These are phyloP conservation scores for Camelina hispida DNA, from an alignment of 345 rosid genomes.

Conservation along the genomic window DNA sequence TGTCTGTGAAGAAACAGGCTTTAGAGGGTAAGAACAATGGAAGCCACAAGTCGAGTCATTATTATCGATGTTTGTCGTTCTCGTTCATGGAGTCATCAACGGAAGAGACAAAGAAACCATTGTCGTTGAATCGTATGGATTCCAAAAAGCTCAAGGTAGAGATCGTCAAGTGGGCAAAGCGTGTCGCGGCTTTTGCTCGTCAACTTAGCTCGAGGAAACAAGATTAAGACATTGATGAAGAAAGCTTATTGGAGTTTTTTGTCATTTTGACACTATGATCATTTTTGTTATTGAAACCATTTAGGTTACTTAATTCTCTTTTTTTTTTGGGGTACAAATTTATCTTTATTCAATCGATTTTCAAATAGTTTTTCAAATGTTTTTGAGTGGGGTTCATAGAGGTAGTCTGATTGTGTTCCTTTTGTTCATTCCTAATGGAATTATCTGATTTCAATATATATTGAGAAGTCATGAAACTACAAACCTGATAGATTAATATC, in stretches of 20 bases:
- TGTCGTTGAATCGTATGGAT: slow-evolving; percentile 56
- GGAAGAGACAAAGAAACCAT: slow-evolving; percentile 50
- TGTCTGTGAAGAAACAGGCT: slow-evolving; percentile 43
- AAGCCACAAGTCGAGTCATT: slow-evolving; percentile 30
- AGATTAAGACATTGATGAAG: slow-evolving; percentile 24
- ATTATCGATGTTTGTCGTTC: slow-evolving; percentile 52
- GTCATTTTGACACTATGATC: slow-evolving; percentile 4
- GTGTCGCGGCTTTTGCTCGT: slow-evolving; percentile 75
- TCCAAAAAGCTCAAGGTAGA: slow-evolving; percentile 71
- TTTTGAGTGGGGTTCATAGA: no score
- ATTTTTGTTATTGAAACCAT: slow-evolving; percentile 19
- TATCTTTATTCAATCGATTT: no score
- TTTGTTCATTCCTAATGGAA: neutral
- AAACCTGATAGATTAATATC: no score
- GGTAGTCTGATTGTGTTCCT: no score
- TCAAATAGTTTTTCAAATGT: no score
- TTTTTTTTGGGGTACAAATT: no score
- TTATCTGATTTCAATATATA: neutral
- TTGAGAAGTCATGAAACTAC: neutral
- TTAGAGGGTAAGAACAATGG: slow-evolving; percentile 35
- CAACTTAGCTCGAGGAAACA: slow-evolving; percentile 63
- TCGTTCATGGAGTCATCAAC: slow-evolving; percentile 54
- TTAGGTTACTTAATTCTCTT: no score
- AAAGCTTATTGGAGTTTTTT: slow-evolving; percentile 10
- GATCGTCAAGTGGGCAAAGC: slow-evolving; percentile 84